Base-by-base conservation (phyloP, 768 basidiomycete species). In the Termitomyces sp. region DNA sequence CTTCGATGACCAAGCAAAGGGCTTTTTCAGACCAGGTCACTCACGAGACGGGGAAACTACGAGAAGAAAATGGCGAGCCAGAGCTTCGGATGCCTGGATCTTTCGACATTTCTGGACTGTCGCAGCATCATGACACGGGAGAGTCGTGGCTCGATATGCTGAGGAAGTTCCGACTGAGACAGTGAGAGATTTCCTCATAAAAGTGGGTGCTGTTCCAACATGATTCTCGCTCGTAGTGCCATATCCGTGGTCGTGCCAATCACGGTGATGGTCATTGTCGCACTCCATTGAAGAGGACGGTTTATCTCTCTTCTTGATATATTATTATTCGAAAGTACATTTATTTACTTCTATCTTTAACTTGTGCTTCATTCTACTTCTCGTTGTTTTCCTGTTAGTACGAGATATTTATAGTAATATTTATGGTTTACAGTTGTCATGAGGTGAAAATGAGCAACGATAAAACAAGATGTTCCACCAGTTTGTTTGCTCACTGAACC, bases 11-110 rank as follows among this genome's bases (percentile, higher is more conserved):
- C 16, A 50, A 62, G 16, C n/a, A 35, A 45, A 30, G 45, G 30
- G 16, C 14, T 22, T 9, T 20, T 24, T 12, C 43, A 6, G 26
- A 26, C 16, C 44, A 51, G 8, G 24, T 66, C 8, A 57, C 60
- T n/a, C 58, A 66, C 0, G 67, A 72, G 48, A 65, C 68, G 0
- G 65, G 67, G 3, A 36, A 58, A 18, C 55, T 46, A 1, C 30
- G 47, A 1, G 61, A 61, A 36, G 62, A 62, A 49, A 55, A 55
- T 6, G 65, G 70, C 28, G 72, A 75, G 28, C 57, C 67, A 22
- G 72, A 74, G 36, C 60, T 73, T 56, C 64, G 52, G 54, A 84
- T 85, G 69, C 84, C 84, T 2, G 83, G 84, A 10, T 79, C 80
- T 32, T 83, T 84, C 60, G 72, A 77, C 57, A 32, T 70, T 30